phyloP scores from a whole-genome alignment of 495 filamentous ascomycete species.

The Penicillium chermesinum region DNA sequence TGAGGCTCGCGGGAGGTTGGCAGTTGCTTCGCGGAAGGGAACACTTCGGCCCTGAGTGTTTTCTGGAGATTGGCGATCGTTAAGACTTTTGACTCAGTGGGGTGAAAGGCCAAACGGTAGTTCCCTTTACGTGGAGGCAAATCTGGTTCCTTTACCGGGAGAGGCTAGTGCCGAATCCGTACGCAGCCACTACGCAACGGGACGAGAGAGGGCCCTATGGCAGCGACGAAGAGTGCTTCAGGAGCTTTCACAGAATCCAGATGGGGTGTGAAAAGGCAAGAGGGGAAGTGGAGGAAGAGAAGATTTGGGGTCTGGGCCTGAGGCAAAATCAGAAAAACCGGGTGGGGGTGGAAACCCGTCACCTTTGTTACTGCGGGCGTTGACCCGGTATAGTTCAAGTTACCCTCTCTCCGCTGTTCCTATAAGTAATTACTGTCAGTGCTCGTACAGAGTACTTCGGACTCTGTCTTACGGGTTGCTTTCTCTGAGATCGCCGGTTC shows the following conservation, averaged over 20 bases:
- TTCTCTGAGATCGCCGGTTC: no score
- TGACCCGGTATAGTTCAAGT: background rate
- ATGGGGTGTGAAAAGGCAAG: constrained; percentile 2
- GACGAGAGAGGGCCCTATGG: no score
- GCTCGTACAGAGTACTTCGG: no score
- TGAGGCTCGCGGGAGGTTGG: background rate
- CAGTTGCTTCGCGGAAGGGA: background rate
- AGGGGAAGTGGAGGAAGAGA: constrained; percentile 21
- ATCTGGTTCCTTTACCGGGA: constrained; percentile 22
- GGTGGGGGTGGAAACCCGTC: constrained; percentile 1
- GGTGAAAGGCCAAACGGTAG: background rate
- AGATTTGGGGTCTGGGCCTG: constrained; percentile 21
- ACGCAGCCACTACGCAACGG: no score
- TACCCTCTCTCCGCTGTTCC: background rate
- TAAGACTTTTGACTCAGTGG: background rate
- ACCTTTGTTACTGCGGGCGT: background rate
- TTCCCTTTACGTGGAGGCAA: constrained; percentile 25
- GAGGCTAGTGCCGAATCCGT: constrained; percentile 20
- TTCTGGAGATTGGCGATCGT: background rate
- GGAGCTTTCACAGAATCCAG: constrained; percentile 18
- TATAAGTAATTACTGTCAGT: background rate
- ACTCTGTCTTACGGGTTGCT: no score
- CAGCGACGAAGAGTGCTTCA: no score
- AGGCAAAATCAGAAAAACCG: constrained; percentile 5
- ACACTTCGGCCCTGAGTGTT: background rate